Evolutionary conservation across 2,329 filamentous ascomycete species (phyloP), one percentile per base, ranked within the genome.

Genomic region (Xylariaceae sp.): DNA sequence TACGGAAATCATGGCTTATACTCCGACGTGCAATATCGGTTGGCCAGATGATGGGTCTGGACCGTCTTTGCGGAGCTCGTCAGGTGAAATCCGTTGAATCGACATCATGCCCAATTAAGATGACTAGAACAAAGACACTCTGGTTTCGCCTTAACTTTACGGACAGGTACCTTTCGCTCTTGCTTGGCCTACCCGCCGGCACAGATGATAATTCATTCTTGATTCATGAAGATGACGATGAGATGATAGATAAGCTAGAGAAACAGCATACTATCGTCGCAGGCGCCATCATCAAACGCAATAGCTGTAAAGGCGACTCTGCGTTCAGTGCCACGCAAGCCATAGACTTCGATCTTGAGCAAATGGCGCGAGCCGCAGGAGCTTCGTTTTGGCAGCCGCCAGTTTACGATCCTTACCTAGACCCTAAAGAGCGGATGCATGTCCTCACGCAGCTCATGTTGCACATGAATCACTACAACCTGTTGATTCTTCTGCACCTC

Each of bases 1-100:
- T 82, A 2, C 74, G 79, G 18, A 77, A 78, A 42, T 70, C 78
- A 2, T 84, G 80, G 80, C 63, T 84, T 18, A 71, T 69, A 6
- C 72, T 71, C 18, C 75, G 80, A 0, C 70, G 78, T 5, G 76
- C 77, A 5, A 64, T 83, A 33, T 73, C 71, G 42, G 67, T 82
- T 34, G 78, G 73, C 0, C 78, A 81, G 59, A 71, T 79, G 31
- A 75, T 82, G 67, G 75, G 78, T 4, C 66, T 78, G 13, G 71
- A 77, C 53, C 66, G 67, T n/a, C n/a, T n/a, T n/a, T 66, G 65
- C 46, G 59, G 63, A 48, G 55, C 65, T 36, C 60, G 63, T 34
- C 59, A 67, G 11, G 59, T 75, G 2, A 67, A 71, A 45, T 74
- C 72, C 1, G 73, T 72, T 1, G 71, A 76, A 33, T 66, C 70